Base-by-base conservation (phyloP, 108 stramenopile species). In the Skeletonema grethae region DNA sequence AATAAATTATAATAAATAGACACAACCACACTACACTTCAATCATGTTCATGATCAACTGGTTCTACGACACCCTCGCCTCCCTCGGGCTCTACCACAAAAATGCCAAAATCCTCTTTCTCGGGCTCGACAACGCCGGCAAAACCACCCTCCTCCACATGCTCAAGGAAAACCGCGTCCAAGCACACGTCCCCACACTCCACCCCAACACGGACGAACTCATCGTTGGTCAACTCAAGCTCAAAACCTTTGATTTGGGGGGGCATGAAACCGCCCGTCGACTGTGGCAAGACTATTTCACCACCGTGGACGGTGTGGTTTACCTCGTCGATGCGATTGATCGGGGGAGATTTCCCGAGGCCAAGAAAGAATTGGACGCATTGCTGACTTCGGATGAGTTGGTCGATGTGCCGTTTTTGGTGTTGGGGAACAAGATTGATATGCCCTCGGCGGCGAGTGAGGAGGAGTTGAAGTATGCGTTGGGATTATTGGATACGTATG, bases 51-150 rank as follows among this genome's bases (percentile, higher is more conserved):
- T 90, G 53, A 58, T 92, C 57, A 91, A 95, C 76, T 95, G 94
- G 94, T 90, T 89, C 91, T 95, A 95, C 77, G 89, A 89, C 77
- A 88, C 91, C 62, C 90, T 95, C 48, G 94, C 94, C 73, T 79
- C 68, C 16, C 55, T 75, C 90, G 98, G 98, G 22, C 92, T 99
- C 15, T 99, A 97, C 78, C 95, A 98, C 90, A 99, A 99, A 86
- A 97, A 97, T 78, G 99, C 99, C 71, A 99, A 99, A 79, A 98
- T 99, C 78, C 84, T 99, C 55, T 99, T 99, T 80, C 80, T 98
- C 65, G 98, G 98, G 6, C 88, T 98, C 45, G 98, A 98, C 80
- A 97, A 97, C 79, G 98, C 98, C 65, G 98, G 98, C 18, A 98
- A 98, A 80, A 98, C 98, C 32, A 89, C 88, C 16, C 82, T 98